Evolutionary conservation across 768 basidiomycete genomes (phyloP), one percentile per base, ranked within the genome.

Genomic region (Paxillus ammoniavirescens): DNA sequence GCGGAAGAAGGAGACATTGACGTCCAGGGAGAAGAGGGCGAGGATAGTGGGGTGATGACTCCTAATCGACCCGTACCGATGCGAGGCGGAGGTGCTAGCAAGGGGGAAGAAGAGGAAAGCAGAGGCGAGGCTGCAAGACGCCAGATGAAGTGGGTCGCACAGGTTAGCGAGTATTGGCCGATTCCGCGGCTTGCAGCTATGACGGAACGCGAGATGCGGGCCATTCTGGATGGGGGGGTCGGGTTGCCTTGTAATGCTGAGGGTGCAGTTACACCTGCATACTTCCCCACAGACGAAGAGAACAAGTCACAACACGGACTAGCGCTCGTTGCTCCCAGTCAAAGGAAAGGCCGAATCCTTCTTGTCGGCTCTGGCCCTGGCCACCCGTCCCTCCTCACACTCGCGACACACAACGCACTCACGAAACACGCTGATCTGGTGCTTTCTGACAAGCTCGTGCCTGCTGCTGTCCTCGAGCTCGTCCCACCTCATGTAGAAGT

Each of bases 121-220:
- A 68, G 61, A 8, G 41, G 58, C 2, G 87, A 88, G 57, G 73
- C 66, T 23, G 73, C 80, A 49, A 76, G 72, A 53, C 77, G 93
- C 31, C 77, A 89, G 14, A 91, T 97, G 82, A 84, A 87, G 68
- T 98, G 93, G 92, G 87, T 97, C 3, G 86, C 93, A 0, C 96
- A 98, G 67, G 82, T 98, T 61, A 95, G 93, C 77, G 95, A 98
- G 67, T 98, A 97, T 68, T 98, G 93, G 91, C 87, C 93, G 0
- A 76, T 94, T 45, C 79, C 87, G 10, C 83, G 81, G 40, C 79
- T 98, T 8, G 86, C 91, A 0, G 68, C 72, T 9, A 80, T 97
- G 79, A 75, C 82, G 15, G 76, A 80, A 37, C 64, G 63, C 17
- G 90, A 93, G 5, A 89, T 95, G 83, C 69, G 76, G 10, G 73